Evolutionary conservation across 345 rosid genomes (phyloP), one percentile per base, ranked within the genome.

Genomic region (Eucalyptus rudis): DNA sequence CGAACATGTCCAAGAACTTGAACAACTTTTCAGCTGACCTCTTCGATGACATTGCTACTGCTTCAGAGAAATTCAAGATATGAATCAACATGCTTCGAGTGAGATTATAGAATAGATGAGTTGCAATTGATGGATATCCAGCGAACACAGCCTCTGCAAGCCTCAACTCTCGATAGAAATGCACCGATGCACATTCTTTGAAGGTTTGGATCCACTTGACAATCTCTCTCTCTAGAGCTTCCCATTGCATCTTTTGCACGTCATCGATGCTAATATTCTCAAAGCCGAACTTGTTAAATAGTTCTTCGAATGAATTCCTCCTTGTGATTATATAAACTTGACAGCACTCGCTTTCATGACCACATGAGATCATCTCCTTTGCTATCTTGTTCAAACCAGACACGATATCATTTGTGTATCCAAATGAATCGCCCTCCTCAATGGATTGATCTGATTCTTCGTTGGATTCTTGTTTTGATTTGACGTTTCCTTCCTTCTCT

Each of bases 231-330:
- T 96, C 98, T 49, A 97, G 79, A 2, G 93, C 81, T 49, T 95
- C 99, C 99, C 99, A 96, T 8, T 85, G 91, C 99, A 94, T 94
- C 89, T 92, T 96, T 50, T 93, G 98, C 45, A 96, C 95, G 40
- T 97, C 99, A 33, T 97, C 99, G 13, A 96, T 93, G 91, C 98
- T 95, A 50, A 94, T 89, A 89, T 93, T 95, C 93, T 96, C 95
- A 87, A 95, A 97, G 52, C 98, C 99, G 4, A 92, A 89, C 29
- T 90, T 91, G 90, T 86, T 90, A 89, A 97, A 90, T 27, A 90
- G 89, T 29, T 93, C 94, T 76, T 95, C 96, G 86, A 96, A 92
- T 7, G 93, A 93, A 80, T 93, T 90, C 91, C 96, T 92, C 90
- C 99, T 94, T 24, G 91, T 90, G 0, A 94, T 88, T 89, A 93